These are phyloP conservation scores for Neofusicoccum cordaticola DNA, from an alignment of 2,329 filamentous ascomycete species.

Conservation along the genomic window DNA sequence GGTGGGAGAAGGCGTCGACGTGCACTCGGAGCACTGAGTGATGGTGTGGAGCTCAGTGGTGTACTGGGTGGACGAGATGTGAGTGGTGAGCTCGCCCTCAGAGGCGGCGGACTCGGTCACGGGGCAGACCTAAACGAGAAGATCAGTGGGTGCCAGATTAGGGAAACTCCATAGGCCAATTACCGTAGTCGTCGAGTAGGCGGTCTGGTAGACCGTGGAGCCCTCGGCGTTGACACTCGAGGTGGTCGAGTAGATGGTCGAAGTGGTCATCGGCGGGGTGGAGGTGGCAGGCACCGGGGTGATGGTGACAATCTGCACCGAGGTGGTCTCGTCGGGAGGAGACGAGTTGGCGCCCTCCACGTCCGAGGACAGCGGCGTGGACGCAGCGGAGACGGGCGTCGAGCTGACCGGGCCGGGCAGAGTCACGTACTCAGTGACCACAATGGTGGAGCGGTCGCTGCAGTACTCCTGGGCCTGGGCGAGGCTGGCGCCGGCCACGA, in stretches of 20 bases:
- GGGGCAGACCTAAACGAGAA: constrained; percentile 2
- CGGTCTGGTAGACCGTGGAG: not conserved
- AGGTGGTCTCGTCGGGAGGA: constrained; percentile 2
- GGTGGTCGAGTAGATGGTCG: not conserved
- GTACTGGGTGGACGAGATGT: constrained; percentile 3
- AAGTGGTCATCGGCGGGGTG: not conserved
- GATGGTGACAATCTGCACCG: not conserved
- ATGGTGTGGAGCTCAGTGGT: not conserved
- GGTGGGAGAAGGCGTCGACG: not conserved
- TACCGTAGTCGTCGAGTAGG: not conserved
- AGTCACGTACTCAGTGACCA: constrained; percentile 13
- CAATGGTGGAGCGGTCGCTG: constrained; percentile 13
- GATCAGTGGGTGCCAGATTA: not conserved
- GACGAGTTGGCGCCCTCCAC: not conserved
- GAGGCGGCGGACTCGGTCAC: not conserved
- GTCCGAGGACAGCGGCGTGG: not conserved
- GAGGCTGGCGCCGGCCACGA: constrained; percentile 15
- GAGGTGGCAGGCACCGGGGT: constrained; percentile 3
- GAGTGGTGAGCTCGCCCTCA: not conserved
- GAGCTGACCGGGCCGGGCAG: constrained; percentile 9
- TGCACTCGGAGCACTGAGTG: not conserved
- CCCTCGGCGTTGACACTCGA: not conserved
- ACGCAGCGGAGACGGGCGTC: not conserved
- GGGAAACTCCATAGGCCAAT: not conserved
- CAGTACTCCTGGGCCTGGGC: constrained; percentile 10